Evolutionary conservation across 2,329 filamentous ascomycete genomes (phyloP).

Genomic region (Xylaria sp.): DNA sequence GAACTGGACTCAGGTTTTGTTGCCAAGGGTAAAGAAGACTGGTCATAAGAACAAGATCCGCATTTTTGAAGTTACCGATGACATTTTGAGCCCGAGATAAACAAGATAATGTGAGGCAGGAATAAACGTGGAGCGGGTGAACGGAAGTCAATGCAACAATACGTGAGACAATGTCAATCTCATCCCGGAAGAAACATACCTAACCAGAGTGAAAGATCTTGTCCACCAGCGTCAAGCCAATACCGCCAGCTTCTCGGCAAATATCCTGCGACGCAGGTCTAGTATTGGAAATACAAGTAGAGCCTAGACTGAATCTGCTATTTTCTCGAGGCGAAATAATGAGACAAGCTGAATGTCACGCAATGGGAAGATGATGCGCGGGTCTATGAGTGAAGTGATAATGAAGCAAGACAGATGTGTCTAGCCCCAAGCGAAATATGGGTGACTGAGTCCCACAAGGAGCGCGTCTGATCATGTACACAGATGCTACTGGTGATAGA

Average conservation of each 20-base stretch:
- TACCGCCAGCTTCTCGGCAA: slow-evolving; percentile 5
- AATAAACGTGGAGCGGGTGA: not conserved
- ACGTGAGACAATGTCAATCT: not conserved
- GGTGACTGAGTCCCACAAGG: slow-evolving; percentile 39
- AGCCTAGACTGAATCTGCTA: not conserved
- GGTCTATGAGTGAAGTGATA: slow-evolving; percentile 5
- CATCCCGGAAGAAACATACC: slow-evolving; percentile 15
- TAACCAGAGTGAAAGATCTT: slow-evolving; percentile 5
- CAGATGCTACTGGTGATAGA: slow-evolving; percentile 15
- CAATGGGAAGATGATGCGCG: slow-evolving; percentile 4
- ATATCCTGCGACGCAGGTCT: not conserved
- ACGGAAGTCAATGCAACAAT: not conserved
- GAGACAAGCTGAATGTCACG: slow-evolving; percentile 10
- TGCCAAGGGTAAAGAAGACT: not conserved
- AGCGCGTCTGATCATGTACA: slow-evolving; percentile 36
- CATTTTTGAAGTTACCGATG: not conserved
- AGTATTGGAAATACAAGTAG: not conserved
- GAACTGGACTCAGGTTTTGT: not conserved
- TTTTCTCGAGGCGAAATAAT: not conserved
- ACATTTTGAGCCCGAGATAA: not conserved
- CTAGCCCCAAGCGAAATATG: slow-evolving; percentile 16
- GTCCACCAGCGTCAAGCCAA: slow-evolving; percentile 6
- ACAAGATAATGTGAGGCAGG: no score
- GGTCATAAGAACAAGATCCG: not conserved
- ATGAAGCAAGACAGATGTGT: slow-evolving; percentile 14